Base-by-base conservation (phyloP, 768 basidiomycete genomes). In the Lactarius trivialis region DNA sequence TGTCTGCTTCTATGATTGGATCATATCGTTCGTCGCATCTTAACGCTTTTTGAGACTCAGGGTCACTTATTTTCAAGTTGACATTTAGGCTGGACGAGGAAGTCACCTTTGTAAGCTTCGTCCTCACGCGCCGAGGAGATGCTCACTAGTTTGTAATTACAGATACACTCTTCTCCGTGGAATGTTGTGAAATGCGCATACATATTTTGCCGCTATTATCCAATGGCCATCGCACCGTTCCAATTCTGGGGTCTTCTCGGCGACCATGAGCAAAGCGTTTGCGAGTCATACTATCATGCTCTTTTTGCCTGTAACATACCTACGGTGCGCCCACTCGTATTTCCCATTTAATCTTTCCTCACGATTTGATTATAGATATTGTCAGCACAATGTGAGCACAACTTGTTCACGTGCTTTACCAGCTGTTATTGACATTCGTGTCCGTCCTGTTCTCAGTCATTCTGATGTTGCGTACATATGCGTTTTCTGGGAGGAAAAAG, bases 1-100 rank as follows among this genome's bases (percentile, higher is more conserved):
- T 7, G 12, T 67, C 34, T 53, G 61, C n/a, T 53, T 67, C 39
- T 67, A 67, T 60, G 66, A 67, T 51, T 67, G 66, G 66, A 33
- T 67, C 21, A 61, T 60, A 28, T 58, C 60, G 66, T 67, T 26
- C 57, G 66, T 67, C 7, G 17, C 49, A 37, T 36, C n/a, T 32
- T 45, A 3, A 43, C 17, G 1, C 56, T 48, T 7, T 17, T 19
- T 19, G 33, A 33, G 33, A 14, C 4, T 14, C 24, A 15, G 19
- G 2, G 2, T 0, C 19, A 8, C 17, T 34, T 11, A 43, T 30
- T 60, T 33, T 39, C n/a, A n/a, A n/a, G n/a, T n/a, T n/a, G n/a
- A 17, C 17, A n/a, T 34, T 28, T 24, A 66, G 65, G 26, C 55
- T 66, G 3, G 65, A 66, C 34, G 17, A 60, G 21, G 65, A 66